These are phyloP conservation scores for Camelina sativa DNA, from an alignment of 345 rosid genomes.

Conservation along the genomic window DNA sequence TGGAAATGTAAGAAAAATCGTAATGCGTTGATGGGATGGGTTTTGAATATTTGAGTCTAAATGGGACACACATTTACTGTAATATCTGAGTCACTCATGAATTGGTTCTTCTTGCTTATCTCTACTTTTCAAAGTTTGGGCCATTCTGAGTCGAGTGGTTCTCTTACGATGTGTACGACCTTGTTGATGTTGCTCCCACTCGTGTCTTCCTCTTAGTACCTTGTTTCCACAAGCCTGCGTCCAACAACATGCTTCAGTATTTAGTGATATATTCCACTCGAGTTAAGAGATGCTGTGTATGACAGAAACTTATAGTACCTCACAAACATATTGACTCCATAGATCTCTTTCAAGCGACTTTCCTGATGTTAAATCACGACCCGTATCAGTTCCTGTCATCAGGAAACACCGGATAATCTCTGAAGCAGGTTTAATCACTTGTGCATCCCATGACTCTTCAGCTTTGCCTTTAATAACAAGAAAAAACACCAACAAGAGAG, in stretches of 20 bases:
- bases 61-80: background rate
- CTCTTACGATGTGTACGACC: conserved; percentile 90
- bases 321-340: conserved; percentile 85
- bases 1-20: background rate
- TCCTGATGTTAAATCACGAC: conserved; percentile 23
- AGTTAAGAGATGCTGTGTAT: background rate
- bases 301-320: conserved; percentile 52
- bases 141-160: conserved; percentile 51
- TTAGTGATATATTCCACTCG: background rate
- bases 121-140: conserved; percentile 26
- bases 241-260: conserved; percentile 16
- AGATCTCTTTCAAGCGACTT: conserved; percentile 59
- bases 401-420: conserved; percentile 55
- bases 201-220: conserved; percentile 87
- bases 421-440: conserved; percentile 70
- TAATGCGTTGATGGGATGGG: background rate
- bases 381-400: conserved; percentile 34
- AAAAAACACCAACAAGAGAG: conserved; percentile 20
- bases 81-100: background rate
- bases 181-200: conserved; percentile 90
- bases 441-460: conserved; percentile 68
- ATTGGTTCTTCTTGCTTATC: conserved; percentile 38
- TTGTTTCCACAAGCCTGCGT: conserved; percentile 84
- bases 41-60: background rate
- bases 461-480: conserved; percentile 56